phyloP scores from a whole-genome alignment of 139 green algal species.

The Chlorella sp. region DNA sequence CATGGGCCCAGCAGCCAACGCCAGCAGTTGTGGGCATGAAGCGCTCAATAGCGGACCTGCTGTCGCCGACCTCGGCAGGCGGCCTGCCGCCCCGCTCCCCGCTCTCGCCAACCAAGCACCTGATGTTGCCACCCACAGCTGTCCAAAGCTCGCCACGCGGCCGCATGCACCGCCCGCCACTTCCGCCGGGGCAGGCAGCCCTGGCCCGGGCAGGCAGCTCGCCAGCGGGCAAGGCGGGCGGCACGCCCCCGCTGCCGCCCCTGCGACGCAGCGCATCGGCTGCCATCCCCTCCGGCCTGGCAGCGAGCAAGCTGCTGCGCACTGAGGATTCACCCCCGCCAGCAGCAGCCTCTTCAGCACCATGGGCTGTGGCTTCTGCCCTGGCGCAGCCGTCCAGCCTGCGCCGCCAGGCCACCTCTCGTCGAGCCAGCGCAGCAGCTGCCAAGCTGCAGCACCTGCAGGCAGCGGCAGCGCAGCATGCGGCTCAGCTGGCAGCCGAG shows the following conservation, averaged over 20 bases:
- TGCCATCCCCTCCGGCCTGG: neutral
- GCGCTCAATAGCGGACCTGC: neutral
- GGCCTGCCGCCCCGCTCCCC: too few species aligned
- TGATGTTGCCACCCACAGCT: neutral
- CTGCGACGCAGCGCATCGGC: neutral
- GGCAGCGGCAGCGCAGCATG: neutral
- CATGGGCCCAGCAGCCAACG: neutral
- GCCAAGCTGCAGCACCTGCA: neutral
- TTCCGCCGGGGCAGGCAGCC: neutral
- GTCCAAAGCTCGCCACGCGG: neutral
- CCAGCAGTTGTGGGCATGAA: neutral
- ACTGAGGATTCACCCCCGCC: neutral
- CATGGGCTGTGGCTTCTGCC: neutral
- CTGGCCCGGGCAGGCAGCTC: neutral
- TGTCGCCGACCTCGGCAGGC: neutral
- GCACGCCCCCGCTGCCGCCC: neutral
- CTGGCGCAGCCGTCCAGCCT: neutral
- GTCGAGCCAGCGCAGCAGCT: neutral
- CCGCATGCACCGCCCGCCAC: neutral
- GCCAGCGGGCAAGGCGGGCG: neutral
- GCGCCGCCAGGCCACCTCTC: neutral
- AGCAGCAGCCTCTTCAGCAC: neutral
- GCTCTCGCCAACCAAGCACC: neutral
- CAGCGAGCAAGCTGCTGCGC: neutral
- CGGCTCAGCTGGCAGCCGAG: neutral